Evolutionary conservation across 2,329 filamentous ascomycete species (phyloP), one percentile per base, ranked within the genome.

Genomic region (Furcasterigmium furcatum): DNA sequence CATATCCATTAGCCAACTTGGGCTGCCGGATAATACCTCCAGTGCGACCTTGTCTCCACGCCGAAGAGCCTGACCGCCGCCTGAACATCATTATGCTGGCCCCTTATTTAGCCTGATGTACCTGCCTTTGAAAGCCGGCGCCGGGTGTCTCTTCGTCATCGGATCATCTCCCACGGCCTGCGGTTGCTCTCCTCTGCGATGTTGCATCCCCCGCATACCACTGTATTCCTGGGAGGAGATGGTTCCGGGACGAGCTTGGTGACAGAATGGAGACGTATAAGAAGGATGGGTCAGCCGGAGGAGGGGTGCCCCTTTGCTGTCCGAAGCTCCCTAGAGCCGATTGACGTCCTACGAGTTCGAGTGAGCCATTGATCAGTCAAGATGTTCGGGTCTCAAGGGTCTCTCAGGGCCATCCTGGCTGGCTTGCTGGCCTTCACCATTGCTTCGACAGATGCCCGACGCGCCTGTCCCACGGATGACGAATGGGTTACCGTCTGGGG

Each of bases 401-500:
- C n/a, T 12, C 34, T 36, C n/a, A 18, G 16, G 10, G 34, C 34
- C 12, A 30, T 20, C 12, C 18, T 43, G 18, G 32, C 32, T 14
- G 32, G 29, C n/a, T 38, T 43, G 14, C 20, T 43, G 9, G 30
- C 22, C 10, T 22, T 43, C 30, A 19, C 10, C 21, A 25, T 30
- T 4, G 32, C n/a, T 18, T 18, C 27, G 22, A 36, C 30, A 12
- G 27, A 42, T n/a, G 30, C 41, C 19, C 41, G 41, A 10, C 32
- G 29, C 14, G 20, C 32, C 5, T 43, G 41, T 24, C 30, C 32
- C n/a, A 21, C 41, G 14, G 51, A 51, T n/a, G 52, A 70, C 39
- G 74, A 78, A 50, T 85, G 82, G 81, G 71, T 84, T 13, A 74
- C 77, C 50, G 77, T 77, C 12, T 85, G 80, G 80, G 74, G 76